Conservation (phyloP, 2,329 filamentous ascomycete species). For the Fusarium secorum region DNA sequence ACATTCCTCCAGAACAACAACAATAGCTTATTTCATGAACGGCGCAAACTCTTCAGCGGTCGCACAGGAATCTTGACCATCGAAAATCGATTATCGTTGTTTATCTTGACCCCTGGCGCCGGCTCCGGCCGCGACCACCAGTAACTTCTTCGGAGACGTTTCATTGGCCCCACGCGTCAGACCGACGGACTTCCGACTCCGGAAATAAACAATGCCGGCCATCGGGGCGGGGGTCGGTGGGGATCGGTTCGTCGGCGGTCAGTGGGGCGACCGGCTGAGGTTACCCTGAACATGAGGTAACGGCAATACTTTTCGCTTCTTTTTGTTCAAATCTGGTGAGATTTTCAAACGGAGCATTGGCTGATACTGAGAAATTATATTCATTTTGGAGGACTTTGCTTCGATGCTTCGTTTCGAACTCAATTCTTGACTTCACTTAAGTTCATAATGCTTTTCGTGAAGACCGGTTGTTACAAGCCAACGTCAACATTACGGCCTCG, state of each 20-base stretch:
- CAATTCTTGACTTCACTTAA: no score
- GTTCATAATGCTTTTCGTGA: no score
- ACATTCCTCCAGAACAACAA: not conserved
- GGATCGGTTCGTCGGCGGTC: constrained; percentile 6
- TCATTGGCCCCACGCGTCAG: constrained; percentile 15
- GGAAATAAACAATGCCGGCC: constrained; percentile 20
- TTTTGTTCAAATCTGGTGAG: not conserved
- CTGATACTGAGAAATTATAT: not conserved
- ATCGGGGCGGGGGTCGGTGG: constrained; percentile 30
- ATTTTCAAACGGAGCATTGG: not conserved
- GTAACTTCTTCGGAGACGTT: constrained; percentile 13
- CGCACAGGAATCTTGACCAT: not conserved
- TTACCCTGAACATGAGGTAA: constrained; percentile 20
- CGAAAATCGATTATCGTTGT: constrained; percentile 27
- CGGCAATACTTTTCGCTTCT: not conserved
- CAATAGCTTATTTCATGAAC: not conserved
- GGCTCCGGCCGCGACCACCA: constrained; percentile 17
- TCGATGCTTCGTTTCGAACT: not conserved
- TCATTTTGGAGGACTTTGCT: fast-evolving
- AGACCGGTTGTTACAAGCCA: no score
- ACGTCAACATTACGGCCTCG: not conserved
- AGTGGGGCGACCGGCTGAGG: not conserved
- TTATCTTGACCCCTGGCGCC: constrained; percentile 3
- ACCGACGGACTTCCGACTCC: constrained; percentile 21
- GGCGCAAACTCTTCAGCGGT: not conserved